Base-by-base conservation (phyloP, 1,139 yeast genomes). In the Saccharomyces hybrid region DNA sequence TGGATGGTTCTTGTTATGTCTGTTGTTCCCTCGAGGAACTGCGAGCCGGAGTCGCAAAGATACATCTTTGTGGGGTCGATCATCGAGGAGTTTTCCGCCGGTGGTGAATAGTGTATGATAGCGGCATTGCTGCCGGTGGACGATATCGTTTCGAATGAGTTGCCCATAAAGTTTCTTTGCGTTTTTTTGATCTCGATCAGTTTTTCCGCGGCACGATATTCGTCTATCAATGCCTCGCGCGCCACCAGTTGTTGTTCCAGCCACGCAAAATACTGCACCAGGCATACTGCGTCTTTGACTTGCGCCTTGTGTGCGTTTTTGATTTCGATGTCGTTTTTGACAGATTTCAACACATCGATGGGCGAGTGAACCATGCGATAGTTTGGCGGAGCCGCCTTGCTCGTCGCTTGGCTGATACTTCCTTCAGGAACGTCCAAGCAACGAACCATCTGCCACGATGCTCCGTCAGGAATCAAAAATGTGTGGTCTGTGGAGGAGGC, bases 101-200 rank as follows among this genome's bases (percentile, higher is more conserved):
- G 75, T n/a, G 96, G 99, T 20, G 87, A 75, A 70, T 95, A 95
- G 70, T 95, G 99, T 59, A 95, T 89, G 11, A 93, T 77, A 0
- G 99, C 96, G 5, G 96, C 95, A 68, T 91, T 93, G 9, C 95
- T 79, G 3, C 99, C 99, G 0, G 96, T 82, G 1, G 98, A 86
- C 52, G 96, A 87, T 49, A 95, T 93, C 0, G 98, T 90, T 56
- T 86, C 91, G 68, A 93, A 95, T 1, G 97, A 88, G 53, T 88
- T 81, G 0, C 96, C 98, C 54, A 78, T 80, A 68, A 85, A 95
- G 61, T 84, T 73, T 52, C 74, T 74, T 64, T 83, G 82, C 56
- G 78, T 73, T 55, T 79, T 70, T 68, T 97, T 79, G 66, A 88
- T 83, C 61, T 80, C 81, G 47, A 75, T 72, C 54, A 85, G 73